These are phyloP conservation scores for Penicillium paradoxum DNA, from an alignment of 495 filamentous ascomycete species.

Conservation along the genomic window DNA sequence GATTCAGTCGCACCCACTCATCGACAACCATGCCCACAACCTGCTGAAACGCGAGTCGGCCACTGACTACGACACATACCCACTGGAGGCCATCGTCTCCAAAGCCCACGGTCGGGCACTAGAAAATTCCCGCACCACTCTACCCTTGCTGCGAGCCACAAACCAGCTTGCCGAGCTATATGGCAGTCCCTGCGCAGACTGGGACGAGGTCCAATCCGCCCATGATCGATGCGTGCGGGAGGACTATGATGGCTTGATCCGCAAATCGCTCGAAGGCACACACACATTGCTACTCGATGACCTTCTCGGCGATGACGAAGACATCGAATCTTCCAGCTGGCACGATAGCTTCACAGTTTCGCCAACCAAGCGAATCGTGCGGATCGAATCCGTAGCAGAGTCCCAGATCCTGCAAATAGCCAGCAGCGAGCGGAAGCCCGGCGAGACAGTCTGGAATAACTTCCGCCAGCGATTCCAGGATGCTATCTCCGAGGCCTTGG, in stretches of 20 bases:
- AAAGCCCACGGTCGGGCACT: constrained; percentile 71
- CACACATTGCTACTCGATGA: constrained; percentile 77
- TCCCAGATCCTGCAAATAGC: constrained; percentile 51
- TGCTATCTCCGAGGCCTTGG: constrained; percentile 48
- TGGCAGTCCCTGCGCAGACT: constrained; percentile 48
- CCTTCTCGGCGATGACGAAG: constrained; percentile 54
- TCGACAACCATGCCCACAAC: constrained; percentile 89
- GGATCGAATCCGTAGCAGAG: constrained; percentile 75
- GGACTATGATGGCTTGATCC: constrained; percentile 54
- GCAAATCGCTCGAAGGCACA: constrained; percentile 66
- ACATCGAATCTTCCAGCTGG: constrained; percentile 60
- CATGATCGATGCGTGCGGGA: constrained; percentile 51
- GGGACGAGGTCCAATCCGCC: constrained; percentile 58
- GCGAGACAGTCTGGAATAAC: constrained; percentile 25
- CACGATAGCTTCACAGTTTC: constrained; percentile 62
- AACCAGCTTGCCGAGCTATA: constrained; percentile 63
- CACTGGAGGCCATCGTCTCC: constrained; percentile 58
- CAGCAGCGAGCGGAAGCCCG: constrained; percentile 16
- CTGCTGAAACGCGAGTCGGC: constrained; percentile 46
- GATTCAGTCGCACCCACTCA: constrained; percentile 66
- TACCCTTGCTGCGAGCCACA: constrained; percentile 67
- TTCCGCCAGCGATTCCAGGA: constrained; percentile 45
- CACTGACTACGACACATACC: constrained; percentile 33
- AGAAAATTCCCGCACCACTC: constrained; percentile 50
- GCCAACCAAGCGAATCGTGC: constrained; percentile 70